Evolutionary conservation across 2,329 filamentous ascomycete species (phyloP).

Genomic region (Penicillium sp.): DNA sequence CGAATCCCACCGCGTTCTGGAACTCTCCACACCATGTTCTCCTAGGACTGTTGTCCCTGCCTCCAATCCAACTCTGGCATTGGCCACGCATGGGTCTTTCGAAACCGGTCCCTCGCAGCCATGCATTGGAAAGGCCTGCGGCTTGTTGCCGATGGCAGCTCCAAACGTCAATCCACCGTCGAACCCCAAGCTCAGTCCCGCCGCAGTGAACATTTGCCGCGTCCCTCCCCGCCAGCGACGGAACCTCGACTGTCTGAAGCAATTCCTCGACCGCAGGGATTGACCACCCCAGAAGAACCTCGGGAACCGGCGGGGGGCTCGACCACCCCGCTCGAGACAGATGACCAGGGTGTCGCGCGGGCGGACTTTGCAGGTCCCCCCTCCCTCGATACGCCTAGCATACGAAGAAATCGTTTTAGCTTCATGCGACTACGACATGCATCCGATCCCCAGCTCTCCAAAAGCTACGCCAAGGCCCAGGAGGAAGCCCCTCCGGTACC

Average conservation of each 20-base stretch:
- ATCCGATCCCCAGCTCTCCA: slow-evolving; percentile 81
- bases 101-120: slow-evolving; percentile 21
- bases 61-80: slow-evolving; percentile 1
- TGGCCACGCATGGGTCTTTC: slow-evolving; percentile 17
- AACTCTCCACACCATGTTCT: slow-evolving; percentile 20
- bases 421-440: slow-evolving; percentile 83
- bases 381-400: slow-evolving; percentile 20
- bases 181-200: slow-evolving; percentile 28
- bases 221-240: slow-evolving; percentile 27
- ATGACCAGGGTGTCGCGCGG: slow-evolving; percentile 13
- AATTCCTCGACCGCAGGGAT: slow-evolving; percentile 24
- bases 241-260: slow-evolving; percentile 35
- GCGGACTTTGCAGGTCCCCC: slow-evolving; percentile 16
- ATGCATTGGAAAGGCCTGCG: slow-evolving; percentile 41
- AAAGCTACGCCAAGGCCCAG: slow-evolving; percentile 61
- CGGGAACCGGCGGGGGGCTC: slow-evolving; percentile 10
- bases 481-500: slow-evolving; percentile 47
- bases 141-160: slow-evolving; percentile 31
- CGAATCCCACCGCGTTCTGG: slow-evolving; percentile 23
- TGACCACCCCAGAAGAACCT: slow-evolving; percentile 11
- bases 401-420: slow-evolving; percentile 50
- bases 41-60: slow-evolving; percentile 6
- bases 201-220: slow-evolving; percentile 36
- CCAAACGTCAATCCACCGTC: slow-evolving; percentile 32
- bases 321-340: slow-evolving; percentile 11